Percentiles rank a stretch among this genome's conserved stretches.
Conservation (phyloP, 257 asterid genomes). For the Vinca minor region DNA sequence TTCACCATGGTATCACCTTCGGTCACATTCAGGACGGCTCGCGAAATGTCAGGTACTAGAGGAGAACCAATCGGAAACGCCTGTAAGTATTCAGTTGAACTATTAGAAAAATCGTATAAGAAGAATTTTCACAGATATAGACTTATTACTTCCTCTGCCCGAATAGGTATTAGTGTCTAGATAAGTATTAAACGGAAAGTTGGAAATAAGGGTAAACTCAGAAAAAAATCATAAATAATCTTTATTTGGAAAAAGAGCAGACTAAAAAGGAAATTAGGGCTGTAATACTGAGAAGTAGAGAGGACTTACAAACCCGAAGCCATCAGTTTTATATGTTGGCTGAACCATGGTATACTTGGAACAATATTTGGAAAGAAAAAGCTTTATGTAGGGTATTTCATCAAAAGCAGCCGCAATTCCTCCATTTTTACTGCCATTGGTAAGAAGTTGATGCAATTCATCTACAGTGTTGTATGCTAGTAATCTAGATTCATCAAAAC, state of each 20-base stretch:
- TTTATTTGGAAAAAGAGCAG: too few species aligned
- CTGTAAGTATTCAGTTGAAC: constrained; percentile 11
- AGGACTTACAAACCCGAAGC: constrained; percentile 35
- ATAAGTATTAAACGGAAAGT: too few species aligned
- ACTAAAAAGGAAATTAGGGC: too few species aligned
- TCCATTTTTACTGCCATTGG: too few species aligned
- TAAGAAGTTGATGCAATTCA: constrained; percentile 22
- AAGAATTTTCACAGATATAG: too few species aligned
- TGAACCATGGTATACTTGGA: constrained; percentile 20
- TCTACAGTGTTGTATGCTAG: constrained; percentile 2
- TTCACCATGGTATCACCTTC: constrained; percentile 26
- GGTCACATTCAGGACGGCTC: constrained; percentile 34
- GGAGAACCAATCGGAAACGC: constrained; percentile 44
- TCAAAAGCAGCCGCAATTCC: constrained; percentile 10
- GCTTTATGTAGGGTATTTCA: constrained; percentile 27
- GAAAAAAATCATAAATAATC: too few species aligned
- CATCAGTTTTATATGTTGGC: constrained; percentile 22
- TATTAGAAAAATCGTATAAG: not conserved
- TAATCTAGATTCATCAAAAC: constrained; percentile 17
- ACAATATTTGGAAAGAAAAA: constrained; percentile 22
- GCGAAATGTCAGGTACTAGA: constrained; percentile 33
- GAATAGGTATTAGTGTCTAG: too few species aligned
- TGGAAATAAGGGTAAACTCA: too few species aligned
- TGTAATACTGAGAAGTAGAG: too few species aligned
- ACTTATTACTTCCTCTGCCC: too few species aligned